phyloP scores from a whole-genome alignment of 306 rosid genomes.

The Styphnolobium japonicum region DNA sequence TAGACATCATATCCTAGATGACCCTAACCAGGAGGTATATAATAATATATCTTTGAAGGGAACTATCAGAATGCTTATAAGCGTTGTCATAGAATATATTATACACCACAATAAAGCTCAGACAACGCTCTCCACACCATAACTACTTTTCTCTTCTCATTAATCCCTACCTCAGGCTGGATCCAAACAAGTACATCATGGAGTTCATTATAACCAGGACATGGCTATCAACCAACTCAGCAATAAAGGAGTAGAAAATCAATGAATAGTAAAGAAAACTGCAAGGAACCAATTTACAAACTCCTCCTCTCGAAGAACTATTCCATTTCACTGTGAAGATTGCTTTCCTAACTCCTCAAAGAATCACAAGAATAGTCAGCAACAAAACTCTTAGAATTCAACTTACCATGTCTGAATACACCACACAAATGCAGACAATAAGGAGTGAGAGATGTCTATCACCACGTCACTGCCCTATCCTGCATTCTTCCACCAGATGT shows the following conservation, averaged over 20 bases:
- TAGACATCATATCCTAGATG: neutral
- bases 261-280: neutral
- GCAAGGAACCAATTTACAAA: neutral
- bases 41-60: neutral
- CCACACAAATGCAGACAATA: neutral
- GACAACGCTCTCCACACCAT: neutral
- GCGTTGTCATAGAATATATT: neutral
- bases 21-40: conserved; percentile 1
- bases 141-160: neutral
- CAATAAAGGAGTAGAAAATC: neutral
- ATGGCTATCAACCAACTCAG: conserved; percentile 13
- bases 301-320: neutral
- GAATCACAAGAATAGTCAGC: neutral
- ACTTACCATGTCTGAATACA: neutral
- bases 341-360: conserved; percentile 1
- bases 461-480: conserved; percentile 2
- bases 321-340: neutral
- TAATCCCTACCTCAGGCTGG: neutral
- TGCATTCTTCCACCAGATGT: conserved; percentile 3
- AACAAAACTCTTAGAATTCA: neutral
- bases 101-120: neutral
- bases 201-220: neutral
- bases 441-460: neutral
- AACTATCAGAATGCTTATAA: neutral
- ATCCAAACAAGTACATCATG: neutral